Evolutionary conservation across 371 early-diverging fungal genomes (phyloP).

Genomic region (Blastocladiella emersonii): DNA sequence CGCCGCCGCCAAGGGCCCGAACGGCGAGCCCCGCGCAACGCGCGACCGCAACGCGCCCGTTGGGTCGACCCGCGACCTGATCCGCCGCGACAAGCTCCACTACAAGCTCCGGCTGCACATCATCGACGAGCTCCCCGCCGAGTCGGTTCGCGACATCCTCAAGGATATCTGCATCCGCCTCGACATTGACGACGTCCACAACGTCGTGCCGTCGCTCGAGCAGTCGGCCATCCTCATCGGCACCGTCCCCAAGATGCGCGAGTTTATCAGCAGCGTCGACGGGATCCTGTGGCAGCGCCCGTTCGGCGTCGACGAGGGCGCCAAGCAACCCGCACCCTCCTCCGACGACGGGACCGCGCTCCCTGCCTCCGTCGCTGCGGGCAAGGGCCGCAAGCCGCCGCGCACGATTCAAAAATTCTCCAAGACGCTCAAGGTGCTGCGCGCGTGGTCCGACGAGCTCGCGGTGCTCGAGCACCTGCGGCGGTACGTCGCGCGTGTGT

Average conservation of each 20-base stretch:
- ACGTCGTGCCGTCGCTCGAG: constrained; percentile 11
- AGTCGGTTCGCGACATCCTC: constrained; percentile 13
- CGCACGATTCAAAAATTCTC: not conserved
- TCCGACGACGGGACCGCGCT: no score
- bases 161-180: constrained; percentile 20
- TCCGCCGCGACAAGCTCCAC: constrained; percentile 19
- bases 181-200: constrained; percentile 14
- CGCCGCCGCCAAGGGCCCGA: not conserved
- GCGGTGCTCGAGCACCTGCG: constrained; percentile 7
- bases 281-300: constrained; percentile 9
- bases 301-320: not conserved
- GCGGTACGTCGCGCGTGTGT: not conserved
- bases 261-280: constrained; percentile 14
- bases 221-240: constrained; percentile 12
- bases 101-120: constrained; percentile 17
- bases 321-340: no score
- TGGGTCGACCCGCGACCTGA: constrained; percentile 17
- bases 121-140: constrained; percentile 17
- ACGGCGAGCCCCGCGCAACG: not conserved
- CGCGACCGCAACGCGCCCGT: not conserved
- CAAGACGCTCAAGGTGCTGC: constrained; percentile 8
- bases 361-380: no score
- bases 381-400: no score
- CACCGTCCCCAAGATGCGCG: constrained; percentile 19
- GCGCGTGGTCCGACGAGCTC: constrained; percentile 11